Evolutionary conservation across 2,329 filamentous ascomycete genomes (phyloP).

Genomic region (Pseudohalonectria lignicola): DNA sequence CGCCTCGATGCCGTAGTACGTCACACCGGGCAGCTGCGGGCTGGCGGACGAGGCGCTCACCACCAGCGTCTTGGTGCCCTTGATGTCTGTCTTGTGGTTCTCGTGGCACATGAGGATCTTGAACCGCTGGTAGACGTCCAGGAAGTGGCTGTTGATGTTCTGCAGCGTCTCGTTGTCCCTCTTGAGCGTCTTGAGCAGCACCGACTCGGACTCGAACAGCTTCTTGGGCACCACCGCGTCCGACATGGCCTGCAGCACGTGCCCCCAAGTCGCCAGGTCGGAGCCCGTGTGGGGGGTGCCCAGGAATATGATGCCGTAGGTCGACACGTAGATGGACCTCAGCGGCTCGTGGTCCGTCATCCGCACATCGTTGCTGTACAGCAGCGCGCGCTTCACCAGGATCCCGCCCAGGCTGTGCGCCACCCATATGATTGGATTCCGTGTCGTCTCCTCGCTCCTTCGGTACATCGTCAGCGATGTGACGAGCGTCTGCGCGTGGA

Average conservation of each 20-base stretch:
- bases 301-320: constrained; percentile 66
- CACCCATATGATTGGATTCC: constrained; percentile 65
- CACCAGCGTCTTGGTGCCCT: constrained; percentile 45
- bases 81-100: constrained; percentile 59
- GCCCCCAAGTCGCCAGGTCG: constrained; percentile 56
- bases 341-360: constrained; percentile 50
- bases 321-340: constrained; percentile 61
- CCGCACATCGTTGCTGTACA: constrained; percentile 53
- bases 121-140: constrained; percentile 60
- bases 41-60: constrained; percentile 62
- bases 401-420: constrained; percentile 66
- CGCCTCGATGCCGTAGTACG: constrained; percentile 64
- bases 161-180: constrained; percentile 63
- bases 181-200: constrained; percentile 60
- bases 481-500: constrained; percentile 61
- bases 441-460: constrained; percentile 40
- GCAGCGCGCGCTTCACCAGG: constrained; percentile 57
- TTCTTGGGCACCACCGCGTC: constrained; percentile 53
- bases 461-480: constrained; percentile 52
- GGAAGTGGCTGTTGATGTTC: constrained; percentile 63
- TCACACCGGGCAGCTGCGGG: constrained; percentile 57
- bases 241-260: constrained; percentile 57
- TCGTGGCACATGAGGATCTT: constrained; percentile 70
- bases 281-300: constrained; percentile 67
- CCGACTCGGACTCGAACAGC: constrained; percentile 55